Evolutionary conservation across 208 protist species (phyloP).

Genomic region (Acanthamoeba lenticulata): DNA sequence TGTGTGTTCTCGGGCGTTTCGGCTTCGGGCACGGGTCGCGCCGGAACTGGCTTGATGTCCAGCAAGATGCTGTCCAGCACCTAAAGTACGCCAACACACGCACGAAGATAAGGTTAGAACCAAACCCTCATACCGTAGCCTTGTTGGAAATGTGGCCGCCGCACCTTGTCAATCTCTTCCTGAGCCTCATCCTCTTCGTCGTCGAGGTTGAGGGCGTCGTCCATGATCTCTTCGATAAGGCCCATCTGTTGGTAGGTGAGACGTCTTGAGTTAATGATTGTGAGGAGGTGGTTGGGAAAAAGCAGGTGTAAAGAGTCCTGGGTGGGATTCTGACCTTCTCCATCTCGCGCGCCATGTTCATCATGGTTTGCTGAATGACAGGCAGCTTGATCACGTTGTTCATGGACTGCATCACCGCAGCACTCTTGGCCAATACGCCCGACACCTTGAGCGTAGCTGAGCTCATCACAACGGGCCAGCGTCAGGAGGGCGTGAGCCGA

Average conservation of each 20-base stretch:
- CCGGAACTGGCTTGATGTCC: not conserved
- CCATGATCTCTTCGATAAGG: slow-evolving; percentile 45
- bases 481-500: too few relatives aligned
- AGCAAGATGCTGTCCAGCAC: slow-evolving; percentile 15
- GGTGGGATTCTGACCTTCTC: not conserved
- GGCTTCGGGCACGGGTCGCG: not conserved
- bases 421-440: slow-evolving; percentile 44
- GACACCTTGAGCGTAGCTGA: slow-evolving; percentile 63
- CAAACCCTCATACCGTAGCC: too few relatives aligned
- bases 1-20: not conserved
- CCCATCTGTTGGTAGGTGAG: too few relatives aligned
- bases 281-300: too few relatives aligned
- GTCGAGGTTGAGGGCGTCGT: not conserved
- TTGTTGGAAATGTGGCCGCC: too few relatives aligned
- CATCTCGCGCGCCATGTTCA: slow-evolving; percentile 44
- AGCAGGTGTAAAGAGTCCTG: not conserved
- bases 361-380: slow-evolving; percentile 42
- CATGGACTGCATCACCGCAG: slow-evolving; percentile 38
- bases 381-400: slow-evolving; percentile 2
- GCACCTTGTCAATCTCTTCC: slow-evolving; percentile 56
- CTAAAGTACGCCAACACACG: too few relatives aligned
- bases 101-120: too few relatives aligned
- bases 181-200: slow-evolving; percentile 43
- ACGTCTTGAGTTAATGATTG: too few relatives aligned
- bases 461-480: too few relatives aligned